Base-by-base conservation (phyloP, 2,329 filamentous ascomycete genomes). In the Arthrobotrys conoides region DNA sequence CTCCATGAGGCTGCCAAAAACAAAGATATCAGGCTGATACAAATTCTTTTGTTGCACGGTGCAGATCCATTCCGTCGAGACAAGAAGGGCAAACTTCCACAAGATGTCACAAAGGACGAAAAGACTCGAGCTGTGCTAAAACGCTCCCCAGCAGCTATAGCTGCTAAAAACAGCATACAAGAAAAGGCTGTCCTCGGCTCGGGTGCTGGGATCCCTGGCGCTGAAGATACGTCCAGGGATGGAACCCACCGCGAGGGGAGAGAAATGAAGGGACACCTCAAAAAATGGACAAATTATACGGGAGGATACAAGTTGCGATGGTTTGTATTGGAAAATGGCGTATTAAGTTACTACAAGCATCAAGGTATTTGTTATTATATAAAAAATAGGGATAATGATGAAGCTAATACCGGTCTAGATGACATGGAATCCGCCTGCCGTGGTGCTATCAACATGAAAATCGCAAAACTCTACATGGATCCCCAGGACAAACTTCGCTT, bases 201-300 rank as follows among this genome's bases (percentile, higher is more conserved):
- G 27, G 85, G 86, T 0, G 87, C 90, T 16, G 84, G 83, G 2
- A 83, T 84, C 36, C 81, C 82, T 41, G 84, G 84, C 12, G 81
- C 82, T n/a, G 84, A 84, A 0, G 89, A 90, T 44, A 84, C 84
- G 61, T 86, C 87, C 16, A 84, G 89, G 2, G 79, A 81, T 49
- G 84, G 90, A 75, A 92, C 92, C 27, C 91, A 92, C 16, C 94
- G 95, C 81, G 96, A 99, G 83, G 92, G 93, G 18, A 89, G 94
- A 59, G 95, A 98, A 85, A 98, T 99, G 93, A 97, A 97, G 86
- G 96, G 96, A 5, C 99, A 98, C 84, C 87, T 99, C 71, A 98
- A 97, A 86, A 99, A 99, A 84, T 99, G 96, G 96, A 99, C 96
- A 59, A 99, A 99, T 84, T 99, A 99, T 84, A 94, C 95, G 22